Conservation (phyloP, 371 early-diverging fungal species). For the Chytridium lagenaria region DNA sequence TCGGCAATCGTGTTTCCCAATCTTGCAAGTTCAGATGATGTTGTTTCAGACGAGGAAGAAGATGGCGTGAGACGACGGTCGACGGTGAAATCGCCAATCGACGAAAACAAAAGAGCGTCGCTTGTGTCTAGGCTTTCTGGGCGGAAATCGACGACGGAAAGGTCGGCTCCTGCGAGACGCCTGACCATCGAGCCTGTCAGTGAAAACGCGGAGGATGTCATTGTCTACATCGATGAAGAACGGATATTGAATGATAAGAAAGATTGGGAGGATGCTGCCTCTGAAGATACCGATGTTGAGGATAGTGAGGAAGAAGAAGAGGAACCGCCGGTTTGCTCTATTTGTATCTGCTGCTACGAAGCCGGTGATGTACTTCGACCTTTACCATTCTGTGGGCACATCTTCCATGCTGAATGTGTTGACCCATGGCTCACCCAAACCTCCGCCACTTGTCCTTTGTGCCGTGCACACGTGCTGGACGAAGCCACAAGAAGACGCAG, state of each 20-base stretch:
- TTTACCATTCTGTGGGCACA: slow-evolving; percentile 8
- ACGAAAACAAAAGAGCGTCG: too few relatives aligned
- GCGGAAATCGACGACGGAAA: too few relatives aligned
- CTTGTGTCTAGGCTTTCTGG: too few relatives aligned
- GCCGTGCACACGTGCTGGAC: slow-evolving; percentile 3
- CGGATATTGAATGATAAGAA: neutral
- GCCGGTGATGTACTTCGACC: neutral
- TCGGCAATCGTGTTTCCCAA: neutral
- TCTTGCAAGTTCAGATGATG: neutral
- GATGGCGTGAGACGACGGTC: neutral
- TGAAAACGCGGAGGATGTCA: too few relatives aligned
- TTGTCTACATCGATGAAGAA: too few relatives aligned
- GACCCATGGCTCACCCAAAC: slow-evolving; percentile 11
- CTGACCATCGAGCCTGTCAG: too few relatives aligned
- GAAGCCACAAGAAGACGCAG: neutral
- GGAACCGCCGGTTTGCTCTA: slow-evolving; percentile 14
- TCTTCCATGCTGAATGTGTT: slow-evolving; percentile 15
- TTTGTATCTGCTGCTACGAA: slow-evolving; percentile 3
- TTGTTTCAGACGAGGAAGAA: neutral
- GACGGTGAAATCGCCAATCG: too few relatives aligned
- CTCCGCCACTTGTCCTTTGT: slow-evolving; percentile 12
- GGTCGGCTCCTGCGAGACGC: too few relatives aligned
- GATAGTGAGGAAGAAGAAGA: neutral
- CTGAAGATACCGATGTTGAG: neutral
- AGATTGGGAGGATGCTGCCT: neutral